Evolutionary conservation across 352 stramenopile genomes (phyloP), one percentile per base, ranked within the genome.

Genomic region (Pythium chondricola): DNA sequence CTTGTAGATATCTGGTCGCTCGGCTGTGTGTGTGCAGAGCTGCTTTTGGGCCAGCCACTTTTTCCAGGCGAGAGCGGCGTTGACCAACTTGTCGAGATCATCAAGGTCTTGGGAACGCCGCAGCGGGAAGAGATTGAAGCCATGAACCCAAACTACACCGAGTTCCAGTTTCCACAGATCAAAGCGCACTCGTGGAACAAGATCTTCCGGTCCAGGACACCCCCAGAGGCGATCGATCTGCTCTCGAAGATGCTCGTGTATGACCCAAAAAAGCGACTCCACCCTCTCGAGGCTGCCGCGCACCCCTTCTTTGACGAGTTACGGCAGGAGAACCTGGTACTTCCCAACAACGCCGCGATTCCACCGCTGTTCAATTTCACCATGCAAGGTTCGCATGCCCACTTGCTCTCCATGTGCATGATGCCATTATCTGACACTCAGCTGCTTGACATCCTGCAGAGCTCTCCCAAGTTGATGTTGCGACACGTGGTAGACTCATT

Each of bases 111-210:
- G 16, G 97, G 97, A 29, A 99, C 97, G 24, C 97, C 97, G 6
- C 97, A 97, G 48, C 82, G 95, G 33, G 95, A 99, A 64, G 95
- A 99, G 70, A 99, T 99, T 36, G 74, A 94, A 57, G 86, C 88
- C 18, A 99, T 99, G 97, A 99, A 99, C 68, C 96, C 95, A 6
- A 98, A 98, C 66, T 99, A 99, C 71, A 99, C 96, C 32, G 96
- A 99, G 71, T 99, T 99, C 66, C 98, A 99, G 68, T 99, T 99
- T 63, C 97, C 97, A 22, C 95, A 99, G 61, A 99, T 99, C 77
- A 97, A 98, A 64, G 95, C 91, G 16, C 96, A 98, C 63, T 96
- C 96, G 47, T 99, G 95, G 95, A 94, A 93, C 59, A 97, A 98
- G 66, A 95, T 99, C 45, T 97, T 98, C 56, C 89, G 89, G 31